Conservation (phyloP, 148 eudicot species). For the Pharnaceum exiguum region DNA sequence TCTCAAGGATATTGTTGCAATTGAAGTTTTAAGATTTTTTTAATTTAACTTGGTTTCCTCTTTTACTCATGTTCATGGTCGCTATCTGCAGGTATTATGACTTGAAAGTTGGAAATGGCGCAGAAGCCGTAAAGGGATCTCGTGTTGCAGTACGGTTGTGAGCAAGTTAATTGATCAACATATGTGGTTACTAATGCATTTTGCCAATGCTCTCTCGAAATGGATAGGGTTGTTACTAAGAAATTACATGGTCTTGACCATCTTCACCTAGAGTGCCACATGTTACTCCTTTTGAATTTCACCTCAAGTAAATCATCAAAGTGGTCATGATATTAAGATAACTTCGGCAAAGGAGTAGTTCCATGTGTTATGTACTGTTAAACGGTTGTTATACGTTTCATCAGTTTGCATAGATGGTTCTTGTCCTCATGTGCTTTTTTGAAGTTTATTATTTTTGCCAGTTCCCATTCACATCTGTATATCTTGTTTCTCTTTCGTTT, state of each 20-base stretch:
- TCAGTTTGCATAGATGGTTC: no score
- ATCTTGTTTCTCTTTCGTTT: neutral
- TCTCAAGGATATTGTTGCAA: neutral
- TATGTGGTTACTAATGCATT: neutral
- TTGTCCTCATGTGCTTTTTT: neutral
- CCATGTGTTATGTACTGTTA: no score
- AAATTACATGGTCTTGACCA: neutral
- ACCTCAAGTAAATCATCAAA: no score
- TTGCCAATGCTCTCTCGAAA: neutral
- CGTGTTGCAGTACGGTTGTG: conserved; percentile 95
- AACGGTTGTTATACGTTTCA: no score
- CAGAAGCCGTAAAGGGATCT: conserved; percentile 91
- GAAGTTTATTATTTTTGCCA: neutral
- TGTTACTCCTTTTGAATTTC: neutral
- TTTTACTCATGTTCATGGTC: conserved; percentile 3
- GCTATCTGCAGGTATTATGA: conserved; percentile 69
- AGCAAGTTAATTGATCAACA: conserved; percentile 23
- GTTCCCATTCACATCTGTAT: neutral
- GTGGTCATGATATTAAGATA: no score
- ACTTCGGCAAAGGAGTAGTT: no score
- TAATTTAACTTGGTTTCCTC: neutral
- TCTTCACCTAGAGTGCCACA: neutral
- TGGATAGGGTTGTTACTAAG: neutral
- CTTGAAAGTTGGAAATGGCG: conserved; percentile 77
- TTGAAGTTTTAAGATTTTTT: neutral